phyloP scores from a whole-genome alignment of 257 asterid genomes.

The Thymus quinquecostatus region DNA sequence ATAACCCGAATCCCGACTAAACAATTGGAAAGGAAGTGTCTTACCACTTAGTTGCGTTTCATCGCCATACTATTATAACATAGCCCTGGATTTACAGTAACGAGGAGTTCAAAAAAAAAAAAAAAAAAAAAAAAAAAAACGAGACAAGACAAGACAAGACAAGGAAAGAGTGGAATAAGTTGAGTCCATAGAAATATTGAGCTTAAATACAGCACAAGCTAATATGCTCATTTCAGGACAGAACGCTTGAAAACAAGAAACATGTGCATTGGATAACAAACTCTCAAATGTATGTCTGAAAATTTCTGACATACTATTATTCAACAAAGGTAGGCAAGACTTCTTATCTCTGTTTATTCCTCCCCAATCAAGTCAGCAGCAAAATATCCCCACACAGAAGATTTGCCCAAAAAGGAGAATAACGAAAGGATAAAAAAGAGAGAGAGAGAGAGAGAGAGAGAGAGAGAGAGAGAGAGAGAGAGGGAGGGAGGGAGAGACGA shows the following conservation, averaged over 20 bases:
- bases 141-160: too few relatives aligned
- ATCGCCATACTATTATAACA: too few relatives aligned
- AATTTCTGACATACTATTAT: constrained; percentile 42
- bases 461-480: too few relatives aligned
- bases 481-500: constrained; percentile 32
- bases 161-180: too few relatives aligned
- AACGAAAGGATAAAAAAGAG: too few relatives aligned
- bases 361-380: constrained; percentile 38
- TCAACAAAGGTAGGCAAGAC: constrained; percentile 24
- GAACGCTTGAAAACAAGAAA: constrained; percentile 31
- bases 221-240: constrained; percentile 18
- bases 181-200: neutral
- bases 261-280: constrained; percentile 24
- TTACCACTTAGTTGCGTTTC: too few relatives aligned
- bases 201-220: constrained; percentile 21
- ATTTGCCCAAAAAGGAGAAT: constrained; percentile 27
- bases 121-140: too few relatives aligned
- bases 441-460: too few relatives aligned
- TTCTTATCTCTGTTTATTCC: constrained; percentile 25
- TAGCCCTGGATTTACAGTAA: too few relatives aligned
- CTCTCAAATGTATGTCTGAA: constrained; percentile 30
- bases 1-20: too few relatives aligned
- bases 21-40: too few relatives aligned
- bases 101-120: too few relatives aligned
- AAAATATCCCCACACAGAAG: constrained; percentile 39